Evolutionary conservation across 257 asterid genomes (phyloP).

Genomic region (Solanum microdontum): DNA sequence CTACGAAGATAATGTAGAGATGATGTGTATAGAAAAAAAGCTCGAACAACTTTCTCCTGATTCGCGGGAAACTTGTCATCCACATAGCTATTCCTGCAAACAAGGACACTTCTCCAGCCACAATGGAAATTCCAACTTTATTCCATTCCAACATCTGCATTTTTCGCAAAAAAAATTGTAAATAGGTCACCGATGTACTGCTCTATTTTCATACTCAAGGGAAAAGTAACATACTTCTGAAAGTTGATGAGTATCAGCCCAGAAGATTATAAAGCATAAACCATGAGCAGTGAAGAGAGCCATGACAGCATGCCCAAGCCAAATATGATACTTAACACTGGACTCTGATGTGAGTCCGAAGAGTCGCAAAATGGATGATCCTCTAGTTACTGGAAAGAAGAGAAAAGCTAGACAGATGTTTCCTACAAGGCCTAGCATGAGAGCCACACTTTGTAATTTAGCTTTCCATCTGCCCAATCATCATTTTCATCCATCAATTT

Average conservation of each 20-base stretch:
- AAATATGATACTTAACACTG: slow-evolving; percentile 62
- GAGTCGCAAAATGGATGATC: slow-evolving; percentile 51
- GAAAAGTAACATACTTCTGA: slow-evolving; percentile 7
- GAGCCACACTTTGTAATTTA: slow-evolving; percentile 33
- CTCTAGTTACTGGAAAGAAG: slow-evolving; percentile 53
- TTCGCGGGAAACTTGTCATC: slow-evolving; percentile 34
- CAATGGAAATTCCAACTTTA: slow-evolving; percentile 35
- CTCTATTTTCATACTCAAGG: neutral
- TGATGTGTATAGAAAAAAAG: slow-evolving; percentile 50
- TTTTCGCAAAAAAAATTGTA: neutral
- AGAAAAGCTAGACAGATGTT: slow-evolving; percentile 45
- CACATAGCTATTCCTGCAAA: slow-evolving; percentile 31
- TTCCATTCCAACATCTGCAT: slow-evolving; percentile 55
- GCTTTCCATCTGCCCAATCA: slow-evolving; percentile 34
- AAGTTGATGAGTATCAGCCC: slow-evolving; percentile 38
- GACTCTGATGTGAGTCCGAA: slow-evolving; percentile 60
- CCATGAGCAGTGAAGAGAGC: slow-evolving; percentile 44
- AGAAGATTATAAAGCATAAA: slow-evolving; percentile 40
- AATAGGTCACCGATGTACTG: neutral
- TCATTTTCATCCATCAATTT: neutral
- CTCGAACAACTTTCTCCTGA: slow-evolving; percentile 54
- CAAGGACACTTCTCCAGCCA: slow-evolving; percentile 54
- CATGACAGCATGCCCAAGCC: slow-evolving; percentile 50
- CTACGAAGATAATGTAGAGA: slow-evolving; percentile 26
- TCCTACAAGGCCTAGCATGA: slow-evolving; percentile 48